phyloP scores from a whole-genome alignment of 108 stramenopile genomes.

The Aurantiochytrium sp. region DNA sequence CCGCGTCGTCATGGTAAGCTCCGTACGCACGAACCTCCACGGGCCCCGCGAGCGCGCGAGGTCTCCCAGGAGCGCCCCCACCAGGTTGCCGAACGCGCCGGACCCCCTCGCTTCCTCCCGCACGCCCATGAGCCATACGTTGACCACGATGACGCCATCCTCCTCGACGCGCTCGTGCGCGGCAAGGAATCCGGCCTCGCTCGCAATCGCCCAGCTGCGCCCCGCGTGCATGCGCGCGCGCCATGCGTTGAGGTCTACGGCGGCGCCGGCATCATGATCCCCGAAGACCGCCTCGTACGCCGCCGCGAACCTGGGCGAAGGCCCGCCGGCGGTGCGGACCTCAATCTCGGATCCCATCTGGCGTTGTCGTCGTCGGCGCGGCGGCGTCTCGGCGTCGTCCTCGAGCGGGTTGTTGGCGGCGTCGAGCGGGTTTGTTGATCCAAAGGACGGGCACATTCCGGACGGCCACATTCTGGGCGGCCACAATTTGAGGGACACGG shows the following conservation, averaged over 20 bases:
- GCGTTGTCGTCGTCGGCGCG: background rate
- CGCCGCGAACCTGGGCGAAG: background rate
- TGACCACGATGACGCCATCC: background rate
- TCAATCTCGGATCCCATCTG: background rate
- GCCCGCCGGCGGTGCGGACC: background rate
- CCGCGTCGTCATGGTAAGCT: background rate
- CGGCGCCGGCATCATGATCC: too few species aligned
- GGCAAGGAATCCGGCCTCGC: background rate
- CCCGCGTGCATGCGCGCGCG: background rate
- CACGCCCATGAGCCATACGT: slow-evolving; percentile 18
- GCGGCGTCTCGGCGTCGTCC: background rate
- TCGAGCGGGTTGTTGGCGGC: background rate
- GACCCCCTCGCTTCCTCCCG: background rate
- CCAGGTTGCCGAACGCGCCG: background rate
- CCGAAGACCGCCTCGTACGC: background rate
- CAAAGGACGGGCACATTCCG: too few species aligned
- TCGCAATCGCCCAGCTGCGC: background rate
- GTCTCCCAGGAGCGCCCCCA: background rate
- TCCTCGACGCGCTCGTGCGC: background rate
- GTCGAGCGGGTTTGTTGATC: too few species aligned
- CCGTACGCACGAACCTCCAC: background rate
- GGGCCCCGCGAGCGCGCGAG: background rate
- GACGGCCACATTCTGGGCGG: too few species aligned
- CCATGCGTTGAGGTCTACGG: background rate
- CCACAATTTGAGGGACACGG: too few species aligned